Conservation (phyloP, 2,329 filamentous ascomycete genomes). For the Cercospora sesami region DNA sequence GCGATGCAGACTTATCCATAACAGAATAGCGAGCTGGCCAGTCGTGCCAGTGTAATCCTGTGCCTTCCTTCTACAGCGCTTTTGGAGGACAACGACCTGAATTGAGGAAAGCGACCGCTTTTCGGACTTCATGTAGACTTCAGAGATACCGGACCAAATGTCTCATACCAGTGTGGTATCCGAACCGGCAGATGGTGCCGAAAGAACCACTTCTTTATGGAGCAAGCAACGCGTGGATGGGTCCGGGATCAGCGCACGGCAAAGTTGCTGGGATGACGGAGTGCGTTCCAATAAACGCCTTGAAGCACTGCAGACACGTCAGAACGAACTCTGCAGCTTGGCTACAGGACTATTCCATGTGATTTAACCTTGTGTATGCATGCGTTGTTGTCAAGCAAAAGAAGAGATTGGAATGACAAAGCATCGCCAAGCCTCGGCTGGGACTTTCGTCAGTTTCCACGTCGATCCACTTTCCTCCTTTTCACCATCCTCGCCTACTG, state of each 20-base stretch:
- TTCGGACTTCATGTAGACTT: background rate
- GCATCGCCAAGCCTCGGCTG: background rate
- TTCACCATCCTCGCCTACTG: background rate
- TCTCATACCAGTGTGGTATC: background rate
- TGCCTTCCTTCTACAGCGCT: background rate
- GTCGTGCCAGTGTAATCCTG: background rate
- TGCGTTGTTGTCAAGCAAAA: background rate
- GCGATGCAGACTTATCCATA: background rate
- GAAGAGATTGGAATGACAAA: background rate
- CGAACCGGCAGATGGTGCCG: slow-evolving; percentile 5
- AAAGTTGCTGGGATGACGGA: background rate
- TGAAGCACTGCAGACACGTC: background rate
- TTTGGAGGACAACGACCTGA: background rate
- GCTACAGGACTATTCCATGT: background rate
- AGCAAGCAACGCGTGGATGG: background rate
- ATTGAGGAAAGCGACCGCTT: background rate
- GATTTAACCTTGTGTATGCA: background rate
- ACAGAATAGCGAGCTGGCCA: background rate
- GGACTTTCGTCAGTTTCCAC: background rate
- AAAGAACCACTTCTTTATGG: slow-evolving; percentile 8
- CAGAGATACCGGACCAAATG: background rate
- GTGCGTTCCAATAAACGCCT: too few species aligned
- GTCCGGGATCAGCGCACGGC: background rate
- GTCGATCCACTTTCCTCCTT: slow-evolving; percentile 7
- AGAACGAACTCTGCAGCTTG: background rate